Conservation (phyloP, 108 stramenopile genomes). For the Fragilariopsis cylindrus region DNA sequence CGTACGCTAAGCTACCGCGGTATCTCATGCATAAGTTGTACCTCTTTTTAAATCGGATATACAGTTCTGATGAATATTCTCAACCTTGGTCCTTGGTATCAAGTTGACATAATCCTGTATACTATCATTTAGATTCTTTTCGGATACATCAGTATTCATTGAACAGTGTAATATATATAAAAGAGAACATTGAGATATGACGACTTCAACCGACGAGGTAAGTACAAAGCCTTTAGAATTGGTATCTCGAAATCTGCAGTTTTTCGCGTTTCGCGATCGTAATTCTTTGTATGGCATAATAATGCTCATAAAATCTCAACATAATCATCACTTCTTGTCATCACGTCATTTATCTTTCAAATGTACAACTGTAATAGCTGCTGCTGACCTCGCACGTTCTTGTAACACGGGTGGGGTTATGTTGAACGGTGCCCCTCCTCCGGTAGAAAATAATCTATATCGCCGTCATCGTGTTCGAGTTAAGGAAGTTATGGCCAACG, state of each 20-base stretch:
- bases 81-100: too few species aligned
- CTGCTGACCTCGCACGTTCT: slow-evolving; percentile 11
- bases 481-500: slow-evolving; percentile 42
- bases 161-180: not conserved
- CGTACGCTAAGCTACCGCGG: too few species aligned
- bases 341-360: slow-evolving; percentile 13
- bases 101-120: too few species aligned
- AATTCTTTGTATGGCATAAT: too few species aligned
- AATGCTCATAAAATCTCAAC: too few species aligned
- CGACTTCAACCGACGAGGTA: not conserved
- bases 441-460: slow-evolving; percentile 39
- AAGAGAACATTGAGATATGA: not conserved
- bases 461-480: slow-evolving; percentile 47
- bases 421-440: slow-evolving; percentile 31
- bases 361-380: not conserved
- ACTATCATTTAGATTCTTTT: too few species aligned
- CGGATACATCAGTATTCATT: too few species aligned
- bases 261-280: too few species aligned
- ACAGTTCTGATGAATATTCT: too few species aligned
- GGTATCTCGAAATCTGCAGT: not conserved
- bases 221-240: not conserved
- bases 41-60: too few species aligned
- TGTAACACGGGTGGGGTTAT: slow-evolving; percentile 24
- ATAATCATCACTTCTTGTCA: not conserved
- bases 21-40: too few species aligned